These are phyloP conservation scores for Talaromyces sp. DNA, from an alignment of 2,329 filamentous ascomycete species.

Conservation along the genomic window DNA sequence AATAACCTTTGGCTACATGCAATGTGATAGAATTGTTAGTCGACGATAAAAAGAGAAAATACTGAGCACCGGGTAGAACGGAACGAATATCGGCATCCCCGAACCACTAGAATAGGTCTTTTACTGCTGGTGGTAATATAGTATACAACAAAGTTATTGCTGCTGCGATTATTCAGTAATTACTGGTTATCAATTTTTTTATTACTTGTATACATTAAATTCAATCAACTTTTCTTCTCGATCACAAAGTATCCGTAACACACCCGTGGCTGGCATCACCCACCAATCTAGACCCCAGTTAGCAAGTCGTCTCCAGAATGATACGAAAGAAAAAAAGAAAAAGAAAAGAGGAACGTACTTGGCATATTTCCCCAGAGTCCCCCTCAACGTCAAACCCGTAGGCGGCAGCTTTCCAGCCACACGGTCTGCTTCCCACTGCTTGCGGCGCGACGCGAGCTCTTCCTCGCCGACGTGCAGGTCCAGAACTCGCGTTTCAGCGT, in stretches of 20 bases:
- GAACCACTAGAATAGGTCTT: no score
- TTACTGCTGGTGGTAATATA: no score
- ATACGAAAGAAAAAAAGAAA: neutral
- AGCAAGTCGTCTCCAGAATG: neutral
- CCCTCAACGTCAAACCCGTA: conserved; percentile 55
- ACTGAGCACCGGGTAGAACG: neutral
- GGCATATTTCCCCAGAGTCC: conserved; percentile 68
- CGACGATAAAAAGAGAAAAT: neutral
- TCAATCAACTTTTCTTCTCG: neutral
- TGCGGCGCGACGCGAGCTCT: conserved; percentile 56
- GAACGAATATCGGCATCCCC: neutral
- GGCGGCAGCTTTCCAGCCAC: conserved; percentile 35
- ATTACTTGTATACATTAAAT: neutral
- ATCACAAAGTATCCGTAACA: conserved; percentile 37
- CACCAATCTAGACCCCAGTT: conserved; percentile 26
- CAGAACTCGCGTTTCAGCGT: conserved; percentile 66
- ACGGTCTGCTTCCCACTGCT: conserved; percentile 53
- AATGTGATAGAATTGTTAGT: neutral
- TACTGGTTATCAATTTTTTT: neutral
- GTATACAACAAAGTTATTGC: neutral
- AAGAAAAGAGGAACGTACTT: conserved; percentile 21
- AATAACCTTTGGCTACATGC: neutral
- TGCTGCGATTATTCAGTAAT: neutral
- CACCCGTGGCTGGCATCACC: conserved; percentile 45
- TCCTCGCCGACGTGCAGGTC: conserved; percentile 62